Evolutionary conservation across 306 rosid species (phyloP), one percentile per base, ranked within the genome.

Genomic region (Glycine soja): DNA sequence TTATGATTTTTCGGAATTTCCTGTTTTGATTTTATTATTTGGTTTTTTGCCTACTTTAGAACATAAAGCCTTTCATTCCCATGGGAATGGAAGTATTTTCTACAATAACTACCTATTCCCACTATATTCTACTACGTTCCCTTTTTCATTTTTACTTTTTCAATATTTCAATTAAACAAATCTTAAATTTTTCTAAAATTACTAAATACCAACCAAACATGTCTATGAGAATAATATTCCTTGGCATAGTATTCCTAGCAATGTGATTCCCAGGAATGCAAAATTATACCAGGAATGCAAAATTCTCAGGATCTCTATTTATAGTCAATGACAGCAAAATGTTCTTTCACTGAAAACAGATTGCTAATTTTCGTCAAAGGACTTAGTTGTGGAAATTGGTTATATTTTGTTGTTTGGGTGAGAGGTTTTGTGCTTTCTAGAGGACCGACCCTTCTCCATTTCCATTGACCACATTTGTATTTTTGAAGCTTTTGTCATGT

Each of bases 11-110:
- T 63, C 0, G 9, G 53, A 62, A 68, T 68, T 74, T 74, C 51
- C 68, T 46, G n/a, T 66, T 73, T 5, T 40, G 67, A 65, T 46
- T 73, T 47, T 16, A 45, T 77, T 82, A 16, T 61, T 82, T 19
- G 7, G 40, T 61, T 38, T 53, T 72, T 34, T 67, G 6, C 54
- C 54, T 43, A 43, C 36, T 67, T 67, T 8, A 38, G 51, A 34
- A 24, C 66, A 50, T 19, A 18, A 13, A 42, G 24, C 30, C 43
- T 58, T 30, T 2, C 74, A 58, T 47, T 24, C 30, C 30, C 30
- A 24, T 24, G 30, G 30, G 30, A 24, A 24, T 24, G 30, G 30
- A 24, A 24, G 30, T 24, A 24, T 24, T 24, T 24, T 2, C 30
- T 24, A 24, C 30, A 24, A 24, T 24, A 24, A 24, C 30, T 24